A percentile compares a stretch with the other conserved stretches of the same genome.
Conservation (phyloP, 1,284 basidiomycete species). For the Ustilago cynodontis region DNA sequence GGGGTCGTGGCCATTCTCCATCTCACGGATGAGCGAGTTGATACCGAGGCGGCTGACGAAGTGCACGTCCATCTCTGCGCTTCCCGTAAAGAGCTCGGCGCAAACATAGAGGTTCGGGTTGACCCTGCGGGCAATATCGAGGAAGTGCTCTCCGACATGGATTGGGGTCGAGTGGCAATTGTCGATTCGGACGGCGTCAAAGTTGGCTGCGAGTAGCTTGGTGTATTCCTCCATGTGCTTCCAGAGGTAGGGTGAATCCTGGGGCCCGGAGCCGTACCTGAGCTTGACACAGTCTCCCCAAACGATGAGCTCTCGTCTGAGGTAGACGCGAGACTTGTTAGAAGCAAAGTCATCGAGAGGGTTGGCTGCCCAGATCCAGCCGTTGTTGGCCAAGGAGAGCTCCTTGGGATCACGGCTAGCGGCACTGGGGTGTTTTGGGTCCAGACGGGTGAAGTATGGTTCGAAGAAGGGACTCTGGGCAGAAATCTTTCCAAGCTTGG, state of each 20-base stretch:
- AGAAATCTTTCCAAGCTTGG: slow-evolving; percentile 58
- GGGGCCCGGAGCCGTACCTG: slow-evolving; percentile 77
- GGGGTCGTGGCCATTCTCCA: slow-evolving; percentile 65
- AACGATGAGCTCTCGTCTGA: slow-evolving; percentile 93
- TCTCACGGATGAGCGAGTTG: slow-evolving; percentile 65
- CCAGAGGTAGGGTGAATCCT: slow-evolving; percentile 94
- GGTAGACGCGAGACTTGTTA: slow-evolving; percentile 93
- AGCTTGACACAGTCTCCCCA: slow-evolving; percentile 99
- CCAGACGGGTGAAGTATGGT: slow-evolving; percentile 64
- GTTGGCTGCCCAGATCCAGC: slow-evolving; percentile 98
- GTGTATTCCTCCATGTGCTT: slow-evolving; percentile 83
- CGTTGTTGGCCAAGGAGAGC: slow-evolving; percentile 90
- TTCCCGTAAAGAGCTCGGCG: slow-evolving; percentile 96
- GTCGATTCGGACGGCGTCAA: slow-evolving; percentile 96
- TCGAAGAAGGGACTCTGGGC: slow-evolving; percentile 57
- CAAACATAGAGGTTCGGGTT: slow-evolving; percentile 95
- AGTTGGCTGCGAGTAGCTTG: slow-evolving; percentile 80
- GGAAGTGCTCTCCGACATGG: slow-evolving; percentile 88
- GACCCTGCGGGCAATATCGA: slow-evolving; percentile 87
- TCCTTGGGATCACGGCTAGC: slow-evolving; percentile 75
- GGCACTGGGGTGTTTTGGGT: slow-evolving; percentile 53
- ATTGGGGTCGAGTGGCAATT: slow-evolving; percentile 98
- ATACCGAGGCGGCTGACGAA: slow-evolving; percentile 66
- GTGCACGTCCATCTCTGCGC: slow-evolving; percentile 79
- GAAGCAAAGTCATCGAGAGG: slow-evolving; percentile 94